Evolutionary conservation across 345 rosid species (phyloP).

Genomic region (Abelmoschus esculentus): DNA sequence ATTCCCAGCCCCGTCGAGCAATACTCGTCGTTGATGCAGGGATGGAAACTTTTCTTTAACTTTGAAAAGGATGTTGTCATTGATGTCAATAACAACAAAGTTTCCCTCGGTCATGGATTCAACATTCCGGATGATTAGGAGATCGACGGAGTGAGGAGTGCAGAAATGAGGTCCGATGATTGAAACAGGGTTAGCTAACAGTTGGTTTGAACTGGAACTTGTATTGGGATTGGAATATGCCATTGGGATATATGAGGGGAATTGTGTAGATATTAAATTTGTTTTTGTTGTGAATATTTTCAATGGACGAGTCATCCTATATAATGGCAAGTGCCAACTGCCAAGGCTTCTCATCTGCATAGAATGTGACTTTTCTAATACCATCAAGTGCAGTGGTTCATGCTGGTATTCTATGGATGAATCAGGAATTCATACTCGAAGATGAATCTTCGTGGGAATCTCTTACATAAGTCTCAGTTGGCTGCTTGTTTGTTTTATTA

Average conservation of each 20-base stretch:
- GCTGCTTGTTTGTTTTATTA: too few relatives aligned
- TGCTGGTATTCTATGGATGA: too few relatives aligned
- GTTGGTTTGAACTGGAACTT: neutral
- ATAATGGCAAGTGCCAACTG: neutral
- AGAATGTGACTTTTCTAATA: neutral
- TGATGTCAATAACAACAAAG: conserved; percentile 19
- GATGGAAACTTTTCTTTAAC: conserved; percentile 17
- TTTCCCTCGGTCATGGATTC: too few relatives aligned
- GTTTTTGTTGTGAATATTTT: neutral
- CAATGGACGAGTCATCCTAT: neutral
- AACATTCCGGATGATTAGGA: conserved; percentile 14
- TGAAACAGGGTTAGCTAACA: conserved; percentile 12
- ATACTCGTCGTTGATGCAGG: conserved; percentile 19
- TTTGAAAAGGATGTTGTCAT: conserved; percentile 27
- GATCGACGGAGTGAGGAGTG: conserved; percentile 23
- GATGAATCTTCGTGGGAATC: too few relatives aligned
- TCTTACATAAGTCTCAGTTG: too few relatives aligned
- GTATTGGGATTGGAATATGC: neutral
- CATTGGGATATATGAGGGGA: neutral
- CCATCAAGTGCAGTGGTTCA: too few relatives aligned
- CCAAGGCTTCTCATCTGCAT: neutral
- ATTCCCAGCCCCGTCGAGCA: conserved; percentile 24
- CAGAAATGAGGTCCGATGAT: conserved; percentile 23
- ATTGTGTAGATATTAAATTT: neutral
- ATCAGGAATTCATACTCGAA: too few relatives aligned